A percentile compares a stretch with the other conserved stretches of the same genome.
Evolutionary conservation across 225 moss, liverwort and hornwort species (phyloP).

Genomic region (Polytrichum formosum): DNA sequence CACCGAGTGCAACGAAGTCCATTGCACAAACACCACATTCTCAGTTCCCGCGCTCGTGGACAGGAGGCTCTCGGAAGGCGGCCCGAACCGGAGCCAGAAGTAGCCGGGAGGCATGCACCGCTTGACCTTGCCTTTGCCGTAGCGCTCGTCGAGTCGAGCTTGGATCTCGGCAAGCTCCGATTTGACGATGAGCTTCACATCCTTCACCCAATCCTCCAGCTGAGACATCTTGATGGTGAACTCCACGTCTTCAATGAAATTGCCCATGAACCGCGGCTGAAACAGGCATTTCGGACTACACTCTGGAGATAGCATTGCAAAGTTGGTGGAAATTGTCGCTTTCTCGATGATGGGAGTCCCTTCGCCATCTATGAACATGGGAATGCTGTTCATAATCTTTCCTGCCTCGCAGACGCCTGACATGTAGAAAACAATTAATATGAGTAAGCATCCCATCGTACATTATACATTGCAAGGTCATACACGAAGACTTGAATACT

Average conservation of each 20-base stretch:
- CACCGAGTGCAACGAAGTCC: slow-evolving; percentile 24
- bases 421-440: too few relatives aligned
- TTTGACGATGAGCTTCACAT: slow-evolving; percentile 25
- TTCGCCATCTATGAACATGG: slow-evolving; percentile 12
- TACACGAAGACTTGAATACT: too few relatives aligned
- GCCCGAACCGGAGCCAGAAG: slow-evolving; percentile 64
- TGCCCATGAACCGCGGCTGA: background rate
- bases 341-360: background rate
- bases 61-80: slow-evolving; percentile 22
- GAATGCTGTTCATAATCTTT: background rate
- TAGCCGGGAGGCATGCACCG: slow-evolving; percentile 52
- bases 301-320: slow-evolving; percentile 18
- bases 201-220: slow-evolving; percentile 26
- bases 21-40: slow-evolving; percentile 35
- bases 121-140: slow-evolving; percentile 34
- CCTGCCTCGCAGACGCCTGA: background rate
- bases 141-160: slow-evolving; percentile 13
- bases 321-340: slow-evolving; percentile 24
- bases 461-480: too few relatives aligned
- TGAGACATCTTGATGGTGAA: slow-evolving; percentile 22
- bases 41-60: slow-evolving; percentile 41
- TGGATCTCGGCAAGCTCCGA: slow-evolving; percentile 23
- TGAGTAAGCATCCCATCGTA: too few relatives aligned
- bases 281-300: slow-evolving; percentile 22
- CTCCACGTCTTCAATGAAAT: slow-evolving; percentile 19